A percentile compares a stretch with the other conserved stretches of the same genome.
These are phyloP conservation scores for Panaeolus cyanescens DNA, from an alignment of 768 basidiomycete species.

Conservation along the genomic window DNA sequence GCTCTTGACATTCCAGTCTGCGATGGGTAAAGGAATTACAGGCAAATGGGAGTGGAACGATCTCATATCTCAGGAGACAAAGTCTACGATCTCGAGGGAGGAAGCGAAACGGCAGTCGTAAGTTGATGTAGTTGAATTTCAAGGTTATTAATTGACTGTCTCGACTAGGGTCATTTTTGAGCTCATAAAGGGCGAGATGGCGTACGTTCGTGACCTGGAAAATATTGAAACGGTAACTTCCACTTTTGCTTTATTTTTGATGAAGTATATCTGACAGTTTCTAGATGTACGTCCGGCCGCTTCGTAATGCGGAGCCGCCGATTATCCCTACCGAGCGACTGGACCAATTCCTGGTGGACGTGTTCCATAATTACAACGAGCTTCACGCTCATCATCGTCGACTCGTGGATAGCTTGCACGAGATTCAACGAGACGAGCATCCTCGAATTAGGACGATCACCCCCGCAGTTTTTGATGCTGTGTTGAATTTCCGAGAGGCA, in stretches of 20 bases:
- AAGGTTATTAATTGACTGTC: background rate
- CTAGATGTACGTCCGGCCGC: conserved; percentile 82
- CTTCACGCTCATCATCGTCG: conserved; percentile 74
- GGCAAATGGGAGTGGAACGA: conserved; percentile 91
- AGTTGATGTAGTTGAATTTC: conserved; percentile 29
- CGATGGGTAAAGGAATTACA: conserved; percentile 80
- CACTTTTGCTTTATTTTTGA: background rate
- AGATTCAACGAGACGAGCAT: conserved; percentile 87
- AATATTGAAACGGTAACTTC: conserved; percentile 76
- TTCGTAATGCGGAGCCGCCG: conserved; percentile 74
- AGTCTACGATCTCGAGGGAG: conserved; percentile 62
- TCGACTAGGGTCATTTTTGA: conserved; percentile 85
- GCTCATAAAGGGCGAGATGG: conserved; percentile 95
- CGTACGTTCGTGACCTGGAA: conserved; percentile 92
- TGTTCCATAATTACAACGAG: conserved; percentile 86
- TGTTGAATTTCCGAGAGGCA: conserved; percentile 88
- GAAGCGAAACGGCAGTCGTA: conserved; percentile 87
- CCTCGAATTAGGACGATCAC: conserved; percentile 81
- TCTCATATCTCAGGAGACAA: conserved; percentile 66
- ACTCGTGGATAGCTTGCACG: conserved; percentile 78
- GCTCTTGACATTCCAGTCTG: conserved; percentile 86
- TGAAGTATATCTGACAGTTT: background rate
- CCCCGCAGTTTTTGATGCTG: conserved; percentile 83
- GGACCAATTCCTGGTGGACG: conserved; percentile 78
- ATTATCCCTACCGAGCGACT: conserved; percentile 75